Evolutionary conservation across 1,284 basidiomycete species (phyloP), one percentile per base, ranked within the genome.

Genomic region (Mycena citricolor): DNA sequence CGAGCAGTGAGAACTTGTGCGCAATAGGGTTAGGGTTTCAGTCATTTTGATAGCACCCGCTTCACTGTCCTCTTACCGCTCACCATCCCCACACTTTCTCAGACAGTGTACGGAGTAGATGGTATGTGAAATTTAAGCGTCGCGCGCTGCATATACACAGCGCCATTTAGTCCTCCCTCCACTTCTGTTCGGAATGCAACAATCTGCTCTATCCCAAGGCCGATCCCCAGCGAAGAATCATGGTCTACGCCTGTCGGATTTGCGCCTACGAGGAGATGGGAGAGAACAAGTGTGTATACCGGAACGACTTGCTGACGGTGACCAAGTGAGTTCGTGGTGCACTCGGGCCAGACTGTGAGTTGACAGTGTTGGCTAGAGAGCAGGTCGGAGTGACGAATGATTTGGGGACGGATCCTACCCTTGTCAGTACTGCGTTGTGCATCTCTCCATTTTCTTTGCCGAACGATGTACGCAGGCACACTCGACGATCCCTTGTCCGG

Each of bases 151-250:
- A n/a, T n/a, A n/a, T n/a, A n/a, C 32, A 19, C 33, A n/a, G 16
- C 10, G 11, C 22, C n/a, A n/a, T n/a, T n/a, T n/a, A 86, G 85
- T 79, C 84, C 4, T 86, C 86, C 1, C 78, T 92, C 25, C 84
- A 90, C 61, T 93, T 92, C 66, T 93, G 90, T 61, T 83, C 83
- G 32, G 90, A 93, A 73, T 93, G 90, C 74, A 97, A 95, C 74
- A 97, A 97, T 65, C 77, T 97, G 29, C 76, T 97, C 37, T 95
- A 95, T 63, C 94, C 94, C 19, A 83, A 92, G 71, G 91, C 90
- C 23, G 94, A 97, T 65, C 83, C 83, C 50, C 78, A 86, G 54
- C 85, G 92, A 37, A 81, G 89, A 44, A 81, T 89, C 40, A 86
- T 99, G 73, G 81, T 95, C 45, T 95, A 94, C 59, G 89, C 87